phyloP scores from a whole-genome alignment of 805 yeast genomes.

The Ogataea zsoltii region DNA sequence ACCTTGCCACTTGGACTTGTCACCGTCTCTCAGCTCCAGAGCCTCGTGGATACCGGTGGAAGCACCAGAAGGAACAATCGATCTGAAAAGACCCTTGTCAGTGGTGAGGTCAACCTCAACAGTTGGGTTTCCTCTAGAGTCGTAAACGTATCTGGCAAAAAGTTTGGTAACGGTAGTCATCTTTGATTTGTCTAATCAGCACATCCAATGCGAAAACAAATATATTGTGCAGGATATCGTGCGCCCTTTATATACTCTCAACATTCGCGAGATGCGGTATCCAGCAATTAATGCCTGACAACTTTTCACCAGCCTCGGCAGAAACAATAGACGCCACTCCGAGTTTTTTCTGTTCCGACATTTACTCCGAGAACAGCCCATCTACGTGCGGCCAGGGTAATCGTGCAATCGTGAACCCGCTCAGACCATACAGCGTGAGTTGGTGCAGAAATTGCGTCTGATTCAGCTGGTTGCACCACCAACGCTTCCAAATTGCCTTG shows the following conservation, averaged over 20 bases:
- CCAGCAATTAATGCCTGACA: constrained; percentile 5
- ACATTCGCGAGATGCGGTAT: constrained; percentile 1
- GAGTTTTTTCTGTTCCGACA: constrained; percentile 2
- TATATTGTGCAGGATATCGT: not conserved
- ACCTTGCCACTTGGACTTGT: constrained; percentile 96
- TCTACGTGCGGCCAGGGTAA: not conserved
- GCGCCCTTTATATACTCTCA: constrained; percentile 1
- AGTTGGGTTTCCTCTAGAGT: constrained; percentile 99
- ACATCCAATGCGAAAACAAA: not conserved
- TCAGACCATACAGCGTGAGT: too few relatives aligned
- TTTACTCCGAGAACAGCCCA: constrained; percentile 2
- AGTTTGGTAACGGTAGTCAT: constrained; percentile 73
- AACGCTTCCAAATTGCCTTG: too few relatives aligned
- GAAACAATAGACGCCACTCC: constrained; percentile 3
- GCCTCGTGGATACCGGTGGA: constrained; percentile 99
- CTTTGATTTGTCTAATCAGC: constrained; percentile 1
- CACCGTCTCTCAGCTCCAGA: constrained; percentile 96
- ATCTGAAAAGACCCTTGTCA: constrained; percentile 89
- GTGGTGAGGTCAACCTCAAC: constrained; percentile 97
- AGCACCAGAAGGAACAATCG: constrained; percentile 99
- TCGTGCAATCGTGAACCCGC: too few relatives aligned
- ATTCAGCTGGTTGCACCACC: too few relatives aligned
- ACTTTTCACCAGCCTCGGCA: constrained; percentile 2
- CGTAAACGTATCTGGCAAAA: constrained; percentile 96
- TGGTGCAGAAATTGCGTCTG: too few relatives aligned